Evolutionary conservation across 1,284 basidiomycete genomes (phyloP), one percentile per base, ranked within the genome.

Genomic region (Xerocomus amazonicus): DNA sequence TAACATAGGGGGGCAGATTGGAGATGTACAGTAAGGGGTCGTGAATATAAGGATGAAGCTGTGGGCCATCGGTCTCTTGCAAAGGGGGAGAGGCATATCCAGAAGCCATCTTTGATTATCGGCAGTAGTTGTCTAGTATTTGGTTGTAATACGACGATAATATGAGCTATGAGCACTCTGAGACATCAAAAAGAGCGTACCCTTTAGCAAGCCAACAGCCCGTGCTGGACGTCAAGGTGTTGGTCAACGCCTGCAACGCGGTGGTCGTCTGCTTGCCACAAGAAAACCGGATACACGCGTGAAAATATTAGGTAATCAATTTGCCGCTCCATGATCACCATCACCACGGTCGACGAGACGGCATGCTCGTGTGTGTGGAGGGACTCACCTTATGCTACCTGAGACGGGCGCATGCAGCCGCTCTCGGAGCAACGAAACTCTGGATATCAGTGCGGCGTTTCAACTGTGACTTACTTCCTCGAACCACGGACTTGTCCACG

Each of bases 21-120:
- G 86, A 80, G 65, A 91, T 83, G 70, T 90, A 85, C 42, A 91
- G 74, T 55, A 87, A 62, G 28, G 88, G 86, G 61, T 90, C 87
- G 62, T 85, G 83, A 56, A 91, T 78, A 70, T 87, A 90, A 36
- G 88, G 88, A 61, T 91, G 88, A 45, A 71, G 71, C 43, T 66
- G 59, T 52, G 63, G 64, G 42, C 50, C 56, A 46, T 68, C 66
- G 27, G 48, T 52, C 53, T 70, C 65, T 63, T 65, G 66, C 46
- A 63, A 29, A 16, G 59, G 55, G 39, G 69, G 69, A 41, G 63
- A 64, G 48, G 56, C 53, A 57, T 70, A 71, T 68, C 68, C 66
- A 46, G 66, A 68, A 48, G 66, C 67, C 66, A 68, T 68, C 69
- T 47, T 57, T 54, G 67, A 65, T 60, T 52, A 69, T 66, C 66